phyloP scores from a whole-genome alignment of 768 basidiomycete genomes.

The Lactarius deliciosus region DNA sequence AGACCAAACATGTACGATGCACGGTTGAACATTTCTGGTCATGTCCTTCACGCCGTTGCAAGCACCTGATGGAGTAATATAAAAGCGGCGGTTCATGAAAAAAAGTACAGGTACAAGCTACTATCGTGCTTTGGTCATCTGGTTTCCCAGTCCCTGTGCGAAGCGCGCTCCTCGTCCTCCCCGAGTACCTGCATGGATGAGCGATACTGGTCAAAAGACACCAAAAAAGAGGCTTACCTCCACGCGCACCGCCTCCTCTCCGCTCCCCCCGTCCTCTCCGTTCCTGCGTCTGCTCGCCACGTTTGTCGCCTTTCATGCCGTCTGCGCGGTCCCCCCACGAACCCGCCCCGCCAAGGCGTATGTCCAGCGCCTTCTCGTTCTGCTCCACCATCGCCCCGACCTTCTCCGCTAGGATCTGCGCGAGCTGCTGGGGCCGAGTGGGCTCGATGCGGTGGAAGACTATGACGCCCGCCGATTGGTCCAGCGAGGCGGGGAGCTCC shows the following conservation, averaged over 20 bases:
- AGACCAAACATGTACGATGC: too few relatives aligned
- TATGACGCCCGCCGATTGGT: conserved; percentile 86
- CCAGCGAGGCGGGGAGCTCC: conserved; percentile 89
- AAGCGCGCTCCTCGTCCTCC: conserved; percentile 28
- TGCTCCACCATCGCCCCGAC: conserved; percentile 83
- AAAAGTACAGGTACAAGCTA: background rate
- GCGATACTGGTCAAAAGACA: background rate
- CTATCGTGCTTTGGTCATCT: conserved; percentile 25
- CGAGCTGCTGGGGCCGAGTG: conserved; percentile 85
- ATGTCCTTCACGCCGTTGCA: background rate
- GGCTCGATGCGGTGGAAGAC: conserved; percentile 93
- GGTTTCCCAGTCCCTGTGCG: conserved; percentile 26
- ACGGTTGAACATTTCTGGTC: too few relatives aligned
- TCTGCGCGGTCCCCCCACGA: conserved; percentile 70
- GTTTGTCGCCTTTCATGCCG: conserved; percentile 72
- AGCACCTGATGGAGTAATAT: background rate
- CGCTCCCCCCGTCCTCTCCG: conserved; percentile 74
- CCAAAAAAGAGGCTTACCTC: conserved; percentile 8
- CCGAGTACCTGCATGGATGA: conserved; percentile 18
- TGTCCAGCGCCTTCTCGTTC: conserved; percentile 86
- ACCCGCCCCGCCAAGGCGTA: conserved; percentile 69
- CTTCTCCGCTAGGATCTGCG: conserved; percentile 86
- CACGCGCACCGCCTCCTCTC: conserved; percentile 48
- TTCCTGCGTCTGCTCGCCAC: conserved; percentile 76
- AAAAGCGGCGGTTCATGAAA: background rate